phyloP scores from a whole-genome alignment of 2,329 filamentous ascomycete species.

The Colletotrichum echinochloae region DNA sequence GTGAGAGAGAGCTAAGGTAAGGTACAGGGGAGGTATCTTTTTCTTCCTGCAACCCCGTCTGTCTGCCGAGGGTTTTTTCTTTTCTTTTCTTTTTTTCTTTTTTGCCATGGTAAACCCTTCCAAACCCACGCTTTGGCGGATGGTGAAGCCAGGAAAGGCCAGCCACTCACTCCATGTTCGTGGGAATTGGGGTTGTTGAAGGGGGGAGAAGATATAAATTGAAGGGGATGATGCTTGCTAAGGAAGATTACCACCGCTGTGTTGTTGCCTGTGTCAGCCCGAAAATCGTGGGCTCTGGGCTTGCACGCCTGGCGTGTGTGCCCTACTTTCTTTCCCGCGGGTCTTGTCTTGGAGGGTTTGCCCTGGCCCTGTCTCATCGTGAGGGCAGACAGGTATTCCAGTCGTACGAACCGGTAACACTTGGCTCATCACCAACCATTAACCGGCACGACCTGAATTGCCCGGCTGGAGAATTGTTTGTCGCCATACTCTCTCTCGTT shows the following conservation, averaged over 20 bases:
- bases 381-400: background rate
- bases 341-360: constrained; percentile 4
- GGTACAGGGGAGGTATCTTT: constrained; percentile 31
- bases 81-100: background rate
- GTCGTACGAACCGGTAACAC: background rate
- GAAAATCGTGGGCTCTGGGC: background rate
- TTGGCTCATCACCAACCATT: background rate
- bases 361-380: constrained; percentile 22
- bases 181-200: background rate
- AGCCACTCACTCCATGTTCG: background rate
- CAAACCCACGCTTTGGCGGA: background rate
- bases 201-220: background rate
- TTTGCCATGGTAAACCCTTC: background rate
- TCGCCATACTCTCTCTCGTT: background rate
- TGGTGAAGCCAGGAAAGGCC: background rate
- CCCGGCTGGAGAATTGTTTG: background rate
- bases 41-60: too few relatives aligned
- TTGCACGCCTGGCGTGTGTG: background rate
- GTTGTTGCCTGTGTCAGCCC: background rate
- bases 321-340: constrained; percentile 1
- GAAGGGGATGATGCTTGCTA: background rate
- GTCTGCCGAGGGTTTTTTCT: too few relatives aligned
- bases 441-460: background rate
- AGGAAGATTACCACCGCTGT: background rate
- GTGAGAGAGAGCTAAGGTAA: constrained; percentile 13